Evolutionary conservation across 164 flowering plant species (phyloP).

Genomic region (Dillenia turbinata): DNA sequence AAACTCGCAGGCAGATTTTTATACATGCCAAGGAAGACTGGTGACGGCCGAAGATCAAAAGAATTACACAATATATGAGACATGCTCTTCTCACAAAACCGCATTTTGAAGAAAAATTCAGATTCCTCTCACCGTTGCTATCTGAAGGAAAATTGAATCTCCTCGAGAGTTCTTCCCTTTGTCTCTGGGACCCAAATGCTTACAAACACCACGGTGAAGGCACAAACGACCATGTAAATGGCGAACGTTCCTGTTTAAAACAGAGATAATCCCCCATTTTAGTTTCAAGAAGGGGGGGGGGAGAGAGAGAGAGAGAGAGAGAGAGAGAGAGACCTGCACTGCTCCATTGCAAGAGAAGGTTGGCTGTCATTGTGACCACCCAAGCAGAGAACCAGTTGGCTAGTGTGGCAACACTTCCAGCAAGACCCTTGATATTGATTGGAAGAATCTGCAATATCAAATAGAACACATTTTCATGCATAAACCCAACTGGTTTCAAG

Average conservation of each 20-base stretch:
- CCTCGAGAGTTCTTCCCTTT: conserved; percentile 76
- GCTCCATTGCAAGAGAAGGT: conserved; percentile 57
- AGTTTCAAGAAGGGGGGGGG: conserved; percentile 1
- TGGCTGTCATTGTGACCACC: conserved; percentile 65
- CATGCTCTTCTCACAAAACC: no score
- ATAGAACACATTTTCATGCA: background rate
- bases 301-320: conserved; percentile 15
- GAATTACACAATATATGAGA: no score
- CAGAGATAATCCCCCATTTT: background rate
- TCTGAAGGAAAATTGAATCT: conserved; percentile 72
- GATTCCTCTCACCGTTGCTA: conserved; percentile 5
- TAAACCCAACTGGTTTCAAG: no score
- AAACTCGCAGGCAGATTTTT: no score
- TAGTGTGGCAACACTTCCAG: conserved; percentile 83
- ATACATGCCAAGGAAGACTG: background rate
- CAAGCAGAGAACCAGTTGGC: conserved; percentile 55
- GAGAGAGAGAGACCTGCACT: conserved; percentile 41
- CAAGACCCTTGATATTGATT: conserved; percentile 80
- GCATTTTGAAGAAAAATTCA: no score
- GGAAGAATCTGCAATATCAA: conserved; percentile 69
- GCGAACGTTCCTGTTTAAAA: conserved; percentile 63
- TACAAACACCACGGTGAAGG: conserved; percentile 58
- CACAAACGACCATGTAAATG: conserved; percentile 55
- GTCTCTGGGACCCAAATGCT: conserved; percentile 75
- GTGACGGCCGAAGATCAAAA: no score